phyloP scores from a whole-genome alignment of 805 yeast species.

The Suhomyces sp. region DNA sequence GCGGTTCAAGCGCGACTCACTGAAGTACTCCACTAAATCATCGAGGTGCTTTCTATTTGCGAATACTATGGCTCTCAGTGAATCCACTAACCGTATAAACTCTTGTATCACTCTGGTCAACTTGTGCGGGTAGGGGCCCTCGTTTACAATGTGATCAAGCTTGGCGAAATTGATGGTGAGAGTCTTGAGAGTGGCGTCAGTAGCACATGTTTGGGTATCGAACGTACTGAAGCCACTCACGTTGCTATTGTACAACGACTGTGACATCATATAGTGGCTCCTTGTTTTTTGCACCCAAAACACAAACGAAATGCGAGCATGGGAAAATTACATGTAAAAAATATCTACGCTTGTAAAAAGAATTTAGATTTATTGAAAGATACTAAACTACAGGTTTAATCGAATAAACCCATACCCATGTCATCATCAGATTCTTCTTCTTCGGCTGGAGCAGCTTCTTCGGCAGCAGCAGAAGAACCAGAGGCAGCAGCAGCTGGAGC shows the following conservation, averaged over 20 bases:
- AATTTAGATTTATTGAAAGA: background rate
- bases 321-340: background rate
- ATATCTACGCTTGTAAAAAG: background rate
- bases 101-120: background rate
- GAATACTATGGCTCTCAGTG: background rate
- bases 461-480: conserved; percentile 59
- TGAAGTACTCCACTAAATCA: conserved; percentile 1
- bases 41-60: background rate
- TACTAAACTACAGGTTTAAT: conserved; percentile 49
- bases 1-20: conserved; percentile 2
- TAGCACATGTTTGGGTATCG: background rate
- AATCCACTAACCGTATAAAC: background rate
- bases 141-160: conserved; percentile 1
- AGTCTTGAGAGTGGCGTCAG: background rate
- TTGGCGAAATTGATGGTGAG: conserved; percentile 4
- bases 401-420: conserved; percentile 99
- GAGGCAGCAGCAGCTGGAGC: conserved; percentile 93
- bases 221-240: background rate
- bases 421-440: conserved; percentile 75
- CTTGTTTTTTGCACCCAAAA: background rate
- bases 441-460: conserved; percentile 70
- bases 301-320: background rate
- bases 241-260: background rate
- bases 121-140: conserved; percentile 3
- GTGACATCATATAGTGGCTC: background rate